Base-by-base conservation (phyloP, 2,329 filamentous ascomycete genomes). In the Colletotrichum musae region DNA sequence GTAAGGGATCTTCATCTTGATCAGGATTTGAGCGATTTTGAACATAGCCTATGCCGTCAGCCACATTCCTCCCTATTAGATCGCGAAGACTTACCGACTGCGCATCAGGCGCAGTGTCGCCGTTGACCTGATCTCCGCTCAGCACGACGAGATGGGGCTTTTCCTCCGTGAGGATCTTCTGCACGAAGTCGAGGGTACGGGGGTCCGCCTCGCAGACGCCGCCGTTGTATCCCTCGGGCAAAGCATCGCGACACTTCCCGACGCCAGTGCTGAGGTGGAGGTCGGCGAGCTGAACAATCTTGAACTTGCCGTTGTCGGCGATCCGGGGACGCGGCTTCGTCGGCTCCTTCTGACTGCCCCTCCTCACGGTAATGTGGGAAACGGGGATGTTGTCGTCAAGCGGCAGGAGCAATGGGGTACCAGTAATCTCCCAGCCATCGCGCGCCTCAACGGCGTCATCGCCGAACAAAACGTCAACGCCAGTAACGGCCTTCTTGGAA, bases 211-310 rank as follows among this genome's bases (percentile, higher is more conserved):
- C 94, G 79, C 96, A 99, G 74, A 90, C 89, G 12, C 92, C 93
- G 5, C 91, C 91, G 60, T 94, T 89, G 73, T 89, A 88, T 56
- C 87, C 87, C 71, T 90, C 88, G 0, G 95, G 95, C 73, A 95
- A 87, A n/a, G 94, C 89, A 74, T 99, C 94, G 72, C 96, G 90
- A 77, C 96, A 99, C 52, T 82, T 82, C 10, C 96, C 96, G 5
- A 95, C 86, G 10, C 95, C 96, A 2, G 96, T 99, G 76, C 94
- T 95, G 64, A 99, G 83, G 80, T 99, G 96, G 70, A 98, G 83
- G 82, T 99, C 96, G n/a, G 94, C 93, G 64, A 97, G 86, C 81
- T 99, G 96, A 87, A 99, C 90, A 72, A 99, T 97, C 84, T 98
- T 98, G 85, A 98, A 98, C 74, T 92, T 94, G 36, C 95, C 96